phyloP scores from a whole-genome alignment of 2,329 filamentous ascomycete genomes.

The Herpomyces periplanetae region DNA sequence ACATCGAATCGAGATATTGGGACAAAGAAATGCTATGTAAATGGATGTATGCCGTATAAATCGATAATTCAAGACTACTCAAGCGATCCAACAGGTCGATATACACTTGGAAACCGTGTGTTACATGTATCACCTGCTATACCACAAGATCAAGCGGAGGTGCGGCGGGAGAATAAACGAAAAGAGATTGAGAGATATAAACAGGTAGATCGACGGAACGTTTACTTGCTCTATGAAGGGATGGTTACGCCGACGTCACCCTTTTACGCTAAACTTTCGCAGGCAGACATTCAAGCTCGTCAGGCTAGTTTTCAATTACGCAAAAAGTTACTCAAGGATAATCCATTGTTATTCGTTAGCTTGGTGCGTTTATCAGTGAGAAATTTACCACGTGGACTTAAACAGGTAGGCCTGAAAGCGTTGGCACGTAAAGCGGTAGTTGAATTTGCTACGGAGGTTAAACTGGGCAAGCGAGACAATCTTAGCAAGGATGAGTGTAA shows the following conservation, averaged over 20 bases:
- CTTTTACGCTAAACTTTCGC: constrained; percentile 31
- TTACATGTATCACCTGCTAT: constrained; percentile 55
- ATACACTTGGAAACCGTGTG: constrained; percentile 62
- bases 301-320: constrained; percentile 57
- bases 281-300: constrained; percentile 47
- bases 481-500: constrained; percentile 62
- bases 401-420: constrained; percentile 56
- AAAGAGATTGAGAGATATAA: too few species aligned
- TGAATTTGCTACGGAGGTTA: constrained; percentile 66
- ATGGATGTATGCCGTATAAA: constrained; percentile 16
- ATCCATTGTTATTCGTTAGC: constrained; percentile 55
- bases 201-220: constrained; percentile 64
- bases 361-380: constrained; percentile 62
- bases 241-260: constrained; percentile 36
- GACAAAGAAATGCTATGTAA: constrained; percentile 7
- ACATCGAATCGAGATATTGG: neutral
- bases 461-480: constrained; percentile 27
- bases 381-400: constrained; percentile 50
- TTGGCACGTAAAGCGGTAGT: constrained; percentile 72
- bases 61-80: constrained; percentile 63
- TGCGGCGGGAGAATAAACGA: constrained; percentile 24
- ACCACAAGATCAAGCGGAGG: constrained; percentile 36
- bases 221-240: constrained; percentile 62
- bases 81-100: constrained; percentile 38
- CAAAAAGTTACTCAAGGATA: constrained; percentile 57